phyloP scores from a whole-genome alignment of 768 basidiomycete species.

The Lanmaoa rubissima region DNA sequence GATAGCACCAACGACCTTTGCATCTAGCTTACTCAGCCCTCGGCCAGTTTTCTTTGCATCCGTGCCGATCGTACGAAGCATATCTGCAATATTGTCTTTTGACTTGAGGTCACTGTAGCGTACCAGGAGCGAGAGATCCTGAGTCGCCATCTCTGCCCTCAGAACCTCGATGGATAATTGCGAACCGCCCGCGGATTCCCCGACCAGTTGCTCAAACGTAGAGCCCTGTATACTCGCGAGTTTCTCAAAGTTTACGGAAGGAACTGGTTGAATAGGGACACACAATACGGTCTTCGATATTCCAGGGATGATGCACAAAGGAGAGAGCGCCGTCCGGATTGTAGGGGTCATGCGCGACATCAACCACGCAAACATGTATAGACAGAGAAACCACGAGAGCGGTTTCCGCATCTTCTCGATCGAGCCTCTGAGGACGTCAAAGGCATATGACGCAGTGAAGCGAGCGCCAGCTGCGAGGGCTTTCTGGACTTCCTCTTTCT shows the following conservation, averaged over 20 bases:
- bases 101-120: conserved; percentile 60
- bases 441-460: conserved; percentile 38
- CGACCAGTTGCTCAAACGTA: conserved; percentile 61
- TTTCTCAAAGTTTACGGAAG: conserved; percentile 56
- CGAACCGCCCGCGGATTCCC: conserved; percentile 56
- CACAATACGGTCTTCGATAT: conserved; percentile 52
- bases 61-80: conserved; percentile 51
- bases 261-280: conserved; percentile 14
- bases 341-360: conserved; percentile 40
- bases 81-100: conserved; percentile 53
- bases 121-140: conserved; percentile 63
- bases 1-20: conserved; percentile 71
- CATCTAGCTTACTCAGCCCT: conserved; percentile 58
- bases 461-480: conserved; percentile 22
- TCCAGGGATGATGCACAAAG: conserved; percentile 62
- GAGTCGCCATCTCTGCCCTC: conserved; percentile 75
- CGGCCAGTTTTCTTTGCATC: conserved; percentile 62
- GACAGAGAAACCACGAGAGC: conserved; percentile 49
- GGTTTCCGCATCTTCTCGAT: conserved; percentile 54
- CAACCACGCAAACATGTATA: conserved; percentile 50
- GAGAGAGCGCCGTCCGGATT: conserved; percentile 48
- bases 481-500: conserved; percentile 25
- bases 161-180: conserved; percentile 66
- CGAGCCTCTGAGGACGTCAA: conserved; percentile 48
- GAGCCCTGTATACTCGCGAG: conserved; percentile 59